Evolutionary conservation across 2,329 filamentous ascomycete genomes (phyloP).

Genomic region (Macrophomina pseudophaseolina): DNA sequence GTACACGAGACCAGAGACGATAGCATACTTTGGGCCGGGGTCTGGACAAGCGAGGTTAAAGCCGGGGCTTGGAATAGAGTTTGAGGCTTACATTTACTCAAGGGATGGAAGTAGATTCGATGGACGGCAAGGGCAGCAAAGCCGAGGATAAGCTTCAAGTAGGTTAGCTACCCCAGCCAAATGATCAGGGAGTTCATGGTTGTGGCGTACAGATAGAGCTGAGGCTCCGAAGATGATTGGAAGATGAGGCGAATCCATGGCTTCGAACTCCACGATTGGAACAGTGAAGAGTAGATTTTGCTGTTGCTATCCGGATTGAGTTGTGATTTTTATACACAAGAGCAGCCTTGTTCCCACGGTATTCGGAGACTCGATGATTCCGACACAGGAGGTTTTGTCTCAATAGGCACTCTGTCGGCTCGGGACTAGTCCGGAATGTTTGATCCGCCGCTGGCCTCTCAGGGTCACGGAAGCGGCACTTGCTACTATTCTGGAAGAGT

Average conservation of each 20-base stretch:
- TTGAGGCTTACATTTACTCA: conserved; percentile 37
- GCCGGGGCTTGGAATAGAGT: background rate
- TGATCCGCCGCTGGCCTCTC: too few species aligned
- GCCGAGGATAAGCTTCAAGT: background rate
- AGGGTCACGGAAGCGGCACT: too few species aligned
- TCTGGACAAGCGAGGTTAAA: background rate
- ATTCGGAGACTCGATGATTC: background rate
- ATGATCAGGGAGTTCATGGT: background rate
- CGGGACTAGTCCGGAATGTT: background rate
- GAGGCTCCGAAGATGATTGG: background rate
- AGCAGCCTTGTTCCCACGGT: background rate
- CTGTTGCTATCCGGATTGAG: background rate
- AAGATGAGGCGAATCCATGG: background rate
- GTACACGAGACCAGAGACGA: background rate
- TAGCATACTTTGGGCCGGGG: conserved; percentile 21
- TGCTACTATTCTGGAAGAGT: too few species aligned
- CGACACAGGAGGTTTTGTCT: background rate
- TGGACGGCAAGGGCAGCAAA: conserved; percentile 34
- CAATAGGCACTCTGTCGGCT: background rate
- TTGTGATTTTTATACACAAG: background rate
- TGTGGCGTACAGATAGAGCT: background rate
- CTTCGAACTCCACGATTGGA: background rate
- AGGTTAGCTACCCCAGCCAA: background rate
- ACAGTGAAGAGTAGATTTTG: background rate
- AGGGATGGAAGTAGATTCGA: conserved; percentile 50